phyloP scores from a whole-genome alignment of 306 rosid species.

The Sesbania bispinosa region DNA sequence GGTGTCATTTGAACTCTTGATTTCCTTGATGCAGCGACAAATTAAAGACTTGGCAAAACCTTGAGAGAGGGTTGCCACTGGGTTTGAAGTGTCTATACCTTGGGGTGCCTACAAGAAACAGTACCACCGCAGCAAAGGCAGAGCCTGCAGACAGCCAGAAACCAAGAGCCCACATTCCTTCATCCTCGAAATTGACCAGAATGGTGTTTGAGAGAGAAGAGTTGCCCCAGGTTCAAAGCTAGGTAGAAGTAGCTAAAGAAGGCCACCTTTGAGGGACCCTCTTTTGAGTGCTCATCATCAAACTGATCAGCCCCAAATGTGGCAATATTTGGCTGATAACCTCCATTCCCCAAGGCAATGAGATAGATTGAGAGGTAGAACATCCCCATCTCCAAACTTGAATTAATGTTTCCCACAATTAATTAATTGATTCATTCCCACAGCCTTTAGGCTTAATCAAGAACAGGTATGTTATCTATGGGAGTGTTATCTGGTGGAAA shows the following conservation, averaged over 20 bases:
- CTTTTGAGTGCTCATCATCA: conserved; percentile 74
- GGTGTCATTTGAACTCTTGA: conserved; percentile 52
- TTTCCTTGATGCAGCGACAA: conserved; percentile 72
- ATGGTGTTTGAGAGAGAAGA: conserved; percentile 97
- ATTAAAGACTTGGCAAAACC: conserved; percentile 89
- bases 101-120: conserved; percentile 80
- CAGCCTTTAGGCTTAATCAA: conserved; percentile 82
- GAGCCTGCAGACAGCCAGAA: conserved; percentile 85
- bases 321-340: conserved; percentile 91
- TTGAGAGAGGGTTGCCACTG: conserved; percentile 83
- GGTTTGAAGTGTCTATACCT: conserved; percentile 93
- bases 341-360: conserved; percentile 90
- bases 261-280: conserved; percentile 74
- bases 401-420: conserved; percentile 68
- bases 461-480: conserved; percentile 78
- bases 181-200: conserved; percentile 80
- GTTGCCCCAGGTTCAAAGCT: conserved; percentile 86
- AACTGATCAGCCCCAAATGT: conserved; percentile 98
- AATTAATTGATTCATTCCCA: conserved; percentile 59
- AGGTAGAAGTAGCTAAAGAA: conserved; percentile 98
- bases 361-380: conserved; percentile 93
- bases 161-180: conserved; percentile 88
- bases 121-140: conserved; percentile 68
- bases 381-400: conserved; percentile 55
- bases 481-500: too few species aligned